A percentile compares a stretch with the other conserved stretches of the same genome.
phyloP scores from a whole-genome alignment of 257 asterid species.

The Mentha longifolia region DNA sequence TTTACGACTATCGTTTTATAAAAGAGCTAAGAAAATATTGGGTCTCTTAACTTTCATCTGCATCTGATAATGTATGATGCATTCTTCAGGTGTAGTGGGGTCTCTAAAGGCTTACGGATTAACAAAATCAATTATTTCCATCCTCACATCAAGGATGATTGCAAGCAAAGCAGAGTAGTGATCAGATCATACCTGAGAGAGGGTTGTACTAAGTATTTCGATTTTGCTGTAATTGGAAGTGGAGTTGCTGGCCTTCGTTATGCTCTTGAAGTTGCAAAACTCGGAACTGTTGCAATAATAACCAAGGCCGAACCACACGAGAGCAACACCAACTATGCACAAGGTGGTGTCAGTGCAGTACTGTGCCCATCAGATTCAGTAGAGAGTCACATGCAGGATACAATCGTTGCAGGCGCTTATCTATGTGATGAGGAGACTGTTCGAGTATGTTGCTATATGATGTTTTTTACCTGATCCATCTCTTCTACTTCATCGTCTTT shows the following conservation, averaged over 20 bases:
- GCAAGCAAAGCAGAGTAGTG: slow-evolving; percentile 44
- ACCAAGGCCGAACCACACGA: slow-evolving; percentile 99
- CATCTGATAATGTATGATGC: slow-evolving; percentile 20
- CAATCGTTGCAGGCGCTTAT: slow-evolving; percentile 98
- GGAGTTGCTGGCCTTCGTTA: slow-evolving; percentile 99
- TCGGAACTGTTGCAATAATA: slow-evolving; percentile 89
- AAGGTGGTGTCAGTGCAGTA: slow-evolving; percentile 99
- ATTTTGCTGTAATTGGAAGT: slow-evolving; percentile 91
- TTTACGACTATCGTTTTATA: slow-evolving; percentile 8
- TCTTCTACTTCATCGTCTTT: slow-evolving; percentile 4
- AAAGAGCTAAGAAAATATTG: slow-evolving; percentile 2
- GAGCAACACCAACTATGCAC: slow-evolving; percentile 98
- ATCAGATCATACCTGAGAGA: slow-evolving; percentile 59
- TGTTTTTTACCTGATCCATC: neutral
- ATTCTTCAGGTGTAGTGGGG: slow-evolving; percentile 65
- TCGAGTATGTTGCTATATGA: slow-evolving; percentile 58
- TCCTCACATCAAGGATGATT: slow-evolving; percentile 40
- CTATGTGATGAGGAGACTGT: slow-evolving; percentile 98
- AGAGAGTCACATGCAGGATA: slow-evolving; percentile 92
- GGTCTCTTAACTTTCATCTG: neutral
- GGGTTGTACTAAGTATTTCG: slow-evolving; percentile 70
- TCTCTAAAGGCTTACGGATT: slow-evolving; percentile 49
- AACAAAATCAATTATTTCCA: slow-evolving; percentile 36
- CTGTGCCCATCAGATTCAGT: slow-evolving; percentile 93
- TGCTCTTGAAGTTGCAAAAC: slow-evolving; percentile 95